A percentile compares a stretch with the other conserved stretches of the same genome.
Conservation (phyloP, 495 filamentous ascomycete species). For the Hamigera avellanea region DNA sequence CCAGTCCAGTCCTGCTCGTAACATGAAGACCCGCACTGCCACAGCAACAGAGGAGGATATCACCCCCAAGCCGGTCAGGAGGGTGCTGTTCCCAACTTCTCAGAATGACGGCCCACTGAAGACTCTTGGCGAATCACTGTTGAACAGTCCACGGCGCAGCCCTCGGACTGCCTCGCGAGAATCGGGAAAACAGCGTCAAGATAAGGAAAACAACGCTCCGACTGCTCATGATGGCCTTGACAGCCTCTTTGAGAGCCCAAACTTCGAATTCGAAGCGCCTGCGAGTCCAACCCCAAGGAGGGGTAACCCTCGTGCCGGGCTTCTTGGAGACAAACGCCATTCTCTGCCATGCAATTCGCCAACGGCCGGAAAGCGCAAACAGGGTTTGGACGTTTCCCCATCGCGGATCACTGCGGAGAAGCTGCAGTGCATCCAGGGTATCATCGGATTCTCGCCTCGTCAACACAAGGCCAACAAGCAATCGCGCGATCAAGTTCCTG, state of each 20-base stretch:
- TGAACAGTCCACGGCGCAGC: conserved; percentile 45
- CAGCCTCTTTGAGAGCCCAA: conserved; percentile 45
- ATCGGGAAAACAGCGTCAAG: conserved; percentile 19
- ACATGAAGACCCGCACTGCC: conserved; percentile 50
- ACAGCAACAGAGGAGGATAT: conserved; percentile 47
- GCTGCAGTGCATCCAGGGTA: conserved; percentile 24
- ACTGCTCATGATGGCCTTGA: conserved; percentile 37
- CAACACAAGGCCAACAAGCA: conserved; percentile 18
- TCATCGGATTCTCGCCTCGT: conserved; percentile 10
- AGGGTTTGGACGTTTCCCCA: conserved; percentile 13
- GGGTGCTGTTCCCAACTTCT: conserved; percentile 61
- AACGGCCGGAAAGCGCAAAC: conserved; percentile 16
- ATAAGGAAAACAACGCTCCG: conserved; percentile 39
- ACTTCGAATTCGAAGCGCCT: conserved; percentile 35
- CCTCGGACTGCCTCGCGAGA: conserved; percentile 24
- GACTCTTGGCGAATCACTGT: conserved; percentile 42
- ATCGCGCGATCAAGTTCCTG: conserved; percentile 9
- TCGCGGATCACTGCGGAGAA: conserved; percentile 25
- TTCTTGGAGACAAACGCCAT: conserved; percentile 39
- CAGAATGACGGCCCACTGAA: conserved; percentile 48
- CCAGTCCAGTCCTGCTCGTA: conserved; percentile 60
- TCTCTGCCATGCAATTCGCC: conserved; percentile 26
- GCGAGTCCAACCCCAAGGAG: conserved; percentile 51
- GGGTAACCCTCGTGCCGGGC: conserved; percentile 25
- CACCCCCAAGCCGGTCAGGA: conserved; percentile 53